phyloP scores from a whole-genome alignment of 768 basidiomycete genomes.

The Amanita muscaria region DNA sequence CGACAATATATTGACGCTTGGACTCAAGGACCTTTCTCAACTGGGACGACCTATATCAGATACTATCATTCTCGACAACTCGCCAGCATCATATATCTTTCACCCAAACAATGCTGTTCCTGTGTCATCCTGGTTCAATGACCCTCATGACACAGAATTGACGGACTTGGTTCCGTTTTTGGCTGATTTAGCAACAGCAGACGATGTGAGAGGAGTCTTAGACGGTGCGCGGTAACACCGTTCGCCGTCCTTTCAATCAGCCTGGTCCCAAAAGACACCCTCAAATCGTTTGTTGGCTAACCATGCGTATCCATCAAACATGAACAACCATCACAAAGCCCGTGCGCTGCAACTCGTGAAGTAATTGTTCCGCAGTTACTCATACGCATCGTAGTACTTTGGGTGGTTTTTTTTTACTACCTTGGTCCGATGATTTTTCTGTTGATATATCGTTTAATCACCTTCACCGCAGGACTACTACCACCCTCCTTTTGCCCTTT shows the following conservation, averaged over 20 bases:
- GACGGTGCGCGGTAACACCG: slow-evolving; percentile 63
- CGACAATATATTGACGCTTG: slow-evolving; percentile 3
- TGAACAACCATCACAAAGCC: too few relatives aligned
- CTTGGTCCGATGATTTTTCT: too few relatives aligned
- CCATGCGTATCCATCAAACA: too few relatives aligned
- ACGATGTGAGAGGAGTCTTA: slow-evolving; percentile 87
- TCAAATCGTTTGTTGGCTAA: too few relatives aligned
- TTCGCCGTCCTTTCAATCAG: not conserved
- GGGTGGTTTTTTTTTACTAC: too few relatives aligned
- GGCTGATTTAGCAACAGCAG: slow-evolving; percentile 73
- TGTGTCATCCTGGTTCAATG: slow-evolving; percentile 99
- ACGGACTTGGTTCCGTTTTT: slow-evolving; percentile 95
- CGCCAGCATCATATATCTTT: slow-evolving; percentile 98
- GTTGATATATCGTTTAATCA: too few relatives aligned
- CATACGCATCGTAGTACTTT: too few relatives aligned
- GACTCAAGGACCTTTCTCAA: slow-evolving; percentile 83
- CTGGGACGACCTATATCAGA: slow-evolving; percentile 89
- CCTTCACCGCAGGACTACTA: too few relatives aligned
- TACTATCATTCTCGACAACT: slow-evolving; percentile 97
- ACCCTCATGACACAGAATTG: slow-evolving; percentile 95
- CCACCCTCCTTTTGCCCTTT: too few relatives aligned
- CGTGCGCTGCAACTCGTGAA: too few relatives aligned
- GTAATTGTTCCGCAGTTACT: too few relatives aligned
- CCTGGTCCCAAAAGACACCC: too few relatives aligned
- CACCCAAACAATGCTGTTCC: slow-evolving; percentile 99